Conservation (phyloP, 345 rosid genomes). For the Clausena lansium region DNA sequence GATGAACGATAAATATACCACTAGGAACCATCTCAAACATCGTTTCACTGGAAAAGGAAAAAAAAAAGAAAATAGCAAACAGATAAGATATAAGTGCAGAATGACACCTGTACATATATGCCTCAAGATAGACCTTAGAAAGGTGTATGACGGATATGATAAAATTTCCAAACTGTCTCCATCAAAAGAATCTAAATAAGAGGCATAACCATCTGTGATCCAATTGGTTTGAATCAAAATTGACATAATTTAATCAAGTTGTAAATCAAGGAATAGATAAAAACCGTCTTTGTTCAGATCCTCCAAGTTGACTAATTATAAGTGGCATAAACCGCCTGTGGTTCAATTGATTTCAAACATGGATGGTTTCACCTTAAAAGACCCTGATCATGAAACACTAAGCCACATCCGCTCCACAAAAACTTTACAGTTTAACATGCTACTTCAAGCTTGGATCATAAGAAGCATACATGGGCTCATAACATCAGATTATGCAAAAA, state of each 20-base stretch:
- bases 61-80: conserved; percentile 35
- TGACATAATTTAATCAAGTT: conserved; percentile 25
- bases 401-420: not conserved
- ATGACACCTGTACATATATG: conserved; percentile 74
- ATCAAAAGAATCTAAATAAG: conserved; percentile 65
- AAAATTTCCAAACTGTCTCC: conserved; percentile 79
- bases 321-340: not conserved
- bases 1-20: conserved; percentile 10
- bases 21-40: conserved; percentile 28
- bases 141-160: conserved; percentile 67
- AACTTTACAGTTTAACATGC: not conserved
- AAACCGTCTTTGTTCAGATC: conserved; percentile 12
- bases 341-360: not conserved
- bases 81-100: conserved; percentile 61
- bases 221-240: conserved; percentile 41
- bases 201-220: conserved; percentile 66
- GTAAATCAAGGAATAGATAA: conserved; percentile 7
- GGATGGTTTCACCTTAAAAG: not conserved
- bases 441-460: not conserved
- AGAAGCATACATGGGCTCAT: not conserved
- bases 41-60: conserved; percentile 5
- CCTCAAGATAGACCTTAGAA: conserved; percentile 73
- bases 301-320: not conserved
- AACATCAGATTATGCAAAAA: not conserved
- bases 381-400: not conserved